Conservation (phyloP, 495 filamentous ascomycete species). For the Rostrohypoxylon terebratum region DNA sequence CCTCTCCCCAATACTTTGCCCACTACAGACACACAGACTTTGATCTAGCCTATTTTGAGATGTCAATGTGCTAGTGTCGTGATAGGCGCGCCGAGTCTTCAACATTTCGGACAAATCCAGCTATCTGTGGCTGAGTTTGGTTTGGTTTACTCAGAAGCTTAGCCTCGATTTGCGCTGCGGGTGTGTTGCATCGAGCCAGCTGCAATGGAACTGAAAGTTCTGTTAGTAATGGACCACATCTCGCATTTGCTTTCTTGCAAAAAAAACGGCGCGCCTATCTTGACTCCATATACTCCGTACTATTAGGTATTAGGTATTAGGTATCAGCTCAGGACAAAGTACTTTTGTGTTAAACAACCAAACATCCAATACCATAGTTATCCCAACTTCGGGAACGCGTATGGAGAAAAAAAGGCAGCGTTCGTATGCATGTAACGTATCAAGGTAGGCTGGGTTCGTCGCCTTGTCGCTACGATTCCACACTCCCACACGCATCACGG, state of each 20-base stretch:
- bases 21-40: conserved; percentile 3
- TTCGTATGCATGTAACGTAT: conserved; percentile 23
- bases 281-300: conserved; percentile 14
- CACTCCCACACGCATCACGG: conserved; percentile 25
- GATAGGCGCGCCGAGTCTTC: conserved; percentile 36
- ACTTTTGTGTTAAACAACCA: conserved; percentile 14
- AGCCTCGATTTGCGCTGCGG: conserved; percentile 44
- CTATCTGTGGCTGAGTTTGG: conserved; percentile 43
- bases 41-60: conserved; percentile 17
- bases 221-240: conserved; percentile 43
- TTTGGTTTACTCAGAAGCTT: conserved; percentile 40
- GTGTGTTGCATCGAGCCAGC: conserved; percentile 48
- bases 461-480: conserved; percentile 25
- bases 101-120: conserved; percentile 40
- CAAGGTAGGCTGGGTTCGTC: background rate
- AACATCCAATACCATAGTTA: conserved; percentile 28
- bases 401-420: conserved; percentile 15
- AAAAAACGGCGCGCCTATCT: conserved; percentile 21
- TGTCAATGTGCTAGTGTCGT: conserved; percentile 40
- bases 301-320: too few species aligned
- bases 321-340: conserved; percentile 27
- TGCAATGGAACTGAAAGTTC: conserved; percentile 40
- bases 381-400: conserved; percentile 31
- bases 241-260: conserved; percentile 40
- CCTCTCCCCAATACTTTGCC: conserved; percentile 24